A percentile compares a stretch with the other conserved stretches of the same genome.
phyloP scores from a whole-genome alignment of 306 rosid genomes.

The Corylus heterophylla region DNA sequence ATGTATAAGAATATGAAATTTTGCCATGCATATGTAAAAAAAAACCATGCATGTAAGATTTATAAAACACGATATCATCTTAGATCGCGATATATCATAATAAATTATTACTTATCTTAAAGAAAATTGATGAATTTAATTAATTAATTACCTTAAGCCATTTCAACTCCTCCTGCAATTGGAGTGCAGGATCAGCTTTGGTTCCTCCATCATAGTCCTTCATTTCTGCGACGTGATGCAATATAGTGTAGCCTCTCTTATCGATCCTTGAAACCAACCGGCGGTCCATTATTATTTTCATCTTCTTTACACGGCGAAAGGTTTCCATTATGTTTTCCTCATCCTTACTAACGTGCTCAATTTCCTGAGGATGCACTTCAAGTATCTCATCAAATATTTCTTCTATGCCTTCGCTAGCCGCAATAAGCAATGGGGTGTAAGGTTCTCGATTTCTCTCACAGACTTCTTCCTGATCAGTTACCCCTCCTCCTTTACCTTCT shows the following conservation, averaged over 20 bases:
- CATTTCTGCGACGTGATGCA: conserved; percentile 12
- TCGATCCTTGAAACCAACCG: background rate
- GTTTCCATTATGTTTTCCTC: conserved; percentile 21
- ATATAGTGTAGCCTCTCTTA: conserved; percentile 1
- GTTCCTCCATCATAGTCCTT: background rate
- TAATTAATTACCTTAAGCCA: conserved; percentile 1
- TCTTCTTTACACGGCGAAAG: background rate
- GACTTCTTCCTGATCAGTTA: too few relatives aligned
- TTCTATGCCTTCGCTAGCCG: conserved; percentile 42
- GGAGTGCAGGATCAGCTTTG: background rate
- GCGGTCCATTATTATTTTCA: background rate
- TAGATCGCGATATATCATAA: too few relatives aligned
- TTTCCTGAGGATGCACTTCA: conserved; percentile 14
- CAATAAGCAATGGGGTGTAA: conserved; percentile 46
- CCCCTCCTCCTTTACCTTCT: too few relatives aligned
- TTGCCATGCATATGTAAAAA: too few relatives aligned
- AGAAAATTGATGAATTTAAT: too few relatives aligned
- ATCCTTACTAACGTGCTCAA: conserved; percentile 1
- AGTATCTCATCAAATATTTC: conserved; percentile 41
- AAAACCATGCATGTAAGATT: too few relatives aligned
- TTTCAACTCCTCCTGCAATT: background rate
- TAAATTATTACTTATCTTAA: too few relatives aligned
- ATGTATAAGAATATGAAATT: too few relatives aligned
- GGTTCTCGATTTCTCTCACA: too few relatives aligned
- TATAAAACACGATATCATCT: too few relatives aligned